Conservation (phyloP, 768 basidiomycete genomes). For the Suillus weaverae region DNA sequence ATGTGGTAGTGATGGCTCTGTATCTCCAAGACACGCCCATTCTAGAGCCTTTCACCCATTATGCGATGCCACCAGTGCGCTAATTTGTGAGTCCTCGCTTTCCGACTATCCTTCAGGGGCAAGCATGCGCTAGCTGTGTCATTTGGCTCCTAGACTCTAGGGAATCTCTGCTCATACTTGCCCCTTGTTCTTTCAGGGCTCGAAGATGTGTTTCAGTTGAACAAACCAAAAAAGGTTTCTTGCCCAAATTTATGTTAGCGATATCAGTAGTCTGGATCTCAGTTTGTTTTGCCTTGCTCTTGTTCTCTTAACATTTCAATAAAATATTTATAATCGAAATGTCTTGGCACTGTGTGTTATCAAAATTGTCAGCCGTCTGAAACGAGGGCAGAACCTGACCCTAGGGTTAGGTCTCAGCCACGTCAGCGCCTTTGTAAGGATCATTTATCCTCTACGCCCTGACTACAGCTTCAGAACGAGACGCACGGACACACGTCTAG, state of each 20-base stretch:
- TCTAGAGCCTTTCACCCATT: not conserved
- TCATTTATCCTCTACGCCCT: too few relatives aligned
- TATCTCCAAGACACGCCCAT: conserved; percentile 24
- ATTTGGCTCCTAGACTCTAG: not conserved
- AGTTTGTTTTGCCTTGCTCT: too few relatives aligned
- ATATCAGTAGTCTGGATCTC: too few relatives aligned
- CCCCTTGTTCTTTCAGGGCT: not conserved
- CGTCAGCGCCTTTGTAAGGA: not conserved
- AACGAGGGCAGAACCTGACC: not conserved
- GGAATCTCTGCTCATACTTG: not conserved
- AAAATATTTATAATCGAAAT: too few relatives aligned
- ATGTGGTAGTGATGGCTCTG: conserved; percentile 25
- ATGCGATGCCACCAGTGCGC: conserved; percentile 12
- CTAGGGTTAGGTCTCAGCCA: not conserved
- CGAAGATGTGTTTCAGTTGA: not conserved
- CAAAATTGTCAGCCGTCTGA: not conserved
- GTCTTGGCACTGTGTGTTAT: not conserved
- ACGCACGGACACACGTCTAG: too few relatives aligned
- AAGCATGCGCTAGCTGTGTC: not conserved
- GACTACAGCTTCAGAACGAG: too few relatives aligned
- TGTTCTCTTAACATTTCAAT: too few relatives aligned
- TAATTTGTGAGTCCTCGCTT: too few relatives aligned
- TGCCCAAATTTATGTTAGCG: not conserved
- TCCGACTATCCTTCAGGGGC: not conserved
- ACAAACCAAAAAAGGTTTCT: not conserved